These are phyloP conservation scores for Uronychia binucleata DNA, from an alignment of 73 alveolate species.

Conservation along the genomic window DNA sequence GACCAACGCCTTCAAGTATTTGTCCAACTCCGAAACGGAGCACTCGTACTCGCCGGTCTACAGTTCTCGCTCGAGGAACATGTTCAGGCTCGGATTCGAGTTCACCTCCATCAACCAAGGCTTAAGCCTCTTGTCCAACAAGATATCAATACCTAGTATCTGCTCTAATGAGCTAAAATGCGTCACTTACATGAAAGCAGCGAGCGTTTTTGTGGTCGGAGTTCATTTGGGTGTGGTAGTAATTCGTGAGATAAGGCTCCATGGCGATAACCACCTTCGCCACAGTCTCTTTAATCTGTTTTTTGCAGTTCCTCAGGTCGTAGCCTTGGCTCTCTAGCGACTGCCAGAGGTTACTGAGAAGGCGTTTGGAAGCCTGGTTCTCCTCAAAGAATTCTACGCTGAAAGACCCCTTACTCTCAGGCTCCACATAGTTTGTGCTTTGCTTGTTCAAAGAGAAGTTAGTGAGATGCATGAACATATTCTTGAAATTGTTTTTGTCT, in stretches of 20 bases:
- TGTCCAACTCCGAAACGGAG: slow-evolving; percentile 63
- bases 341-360: slow-evolving; percentile 36
- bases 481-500: slow-evolving; percentile 65
- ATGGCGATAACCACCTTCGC: slow-evolving; percentile 17
- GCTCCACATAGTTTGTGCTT: slow-evolving; percentile 19
- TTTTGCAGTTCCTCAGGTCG: slow-evolving; percentile 28
- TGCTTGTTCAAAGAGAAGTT: slow-evolving; percentile 88
- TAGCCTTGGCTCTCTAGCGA: slow-evolving; percentile 2
- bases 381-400: slow-evolving; percentile 37
- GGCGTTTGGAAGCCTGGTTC: slow-evolving; percentile 43
- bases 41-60: slow-evolving; percentile 54
- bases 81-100: slow-evolving; percentile 83
- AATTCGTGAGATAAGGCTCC: slow-evolving; percentile 40
- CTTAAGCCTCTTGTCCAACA: slow-evolving; percentile 76
- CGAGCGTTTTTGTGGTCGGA: slow-evolving; percentile 37
- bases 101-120: slow-evolving; percentile 89
- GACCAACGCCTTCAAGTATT: slow-evolving; percentile 63
- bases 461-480: slow-evolving; percentile 89
- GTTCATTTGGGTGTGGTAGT: slow-evolving; percentile 21
- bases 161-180: not conserved
- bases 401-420: slow-evolving; percentile 16
- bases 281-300: slow-evolving; percentile 22
- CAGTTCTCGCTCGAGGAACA: slow-evolving; percentile 63
- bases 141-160: slow-evolving; percentile 79
- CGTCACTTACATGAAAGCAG: slow-evolving; percentile 73